Evolutionary conservation across 2,329 filamentous ascomycete genomes (phyloP), one percentile per base, ranked within the genome.

Genomic region (Claviceps sp.): DNA sequence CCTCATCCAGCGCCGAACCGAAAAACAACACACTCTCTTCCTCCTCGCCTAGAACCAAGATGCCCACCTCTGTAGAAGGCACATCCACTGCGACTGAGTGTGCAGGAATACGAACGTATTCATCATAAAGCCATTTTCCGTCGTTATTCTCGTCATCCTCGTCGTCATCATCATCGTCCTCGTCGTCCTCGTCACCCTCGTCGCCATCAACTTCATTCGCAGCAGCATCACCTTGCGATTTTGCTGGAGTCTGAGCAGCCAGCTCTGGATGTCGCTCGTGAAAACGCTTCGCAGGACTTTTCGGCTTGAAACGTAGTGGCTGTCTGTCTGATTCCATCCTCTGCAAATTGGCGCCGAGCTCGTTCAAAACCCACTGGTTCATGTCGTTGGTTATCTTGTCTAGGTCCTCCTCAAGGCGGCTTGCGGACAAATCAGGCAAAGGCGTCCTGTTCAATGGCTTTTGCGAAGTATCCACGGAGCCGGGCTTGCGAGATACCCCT

Each of bases 111-210:
- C 81, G 79, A 50, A 82, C 71, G 58, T 84, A 84, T 42, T 80
- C 82, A 54, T 84, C 81, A 44, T 81, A 75, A 30, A 84, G 70
- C 67, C 82, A 84, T 50, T 83, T 79, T 3, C 73, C 72, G 17
- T 69, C 70, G 24, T 70, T 68, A 16, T 69, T 70, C 24, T 70
- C 68, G 14, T 68, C 70, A 26, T 70, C 68, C 4, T 43, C 41
- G 17, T 69, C 68, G 51, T 65, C 71, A 17, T 30, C 66, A 19
- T 67, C 66, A 14, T 76, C 74, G 13, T 76, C 73, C 16, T 69
- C 70, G 22, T 70, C 68, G 16, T 69, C 70, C 22, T 70, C 68
- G 16, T 68, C 70, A 26, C 70, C 68, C 10, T 43, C 41, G 17
- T 69, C 70, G 26, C 70, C 68, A 52, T 65, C 71, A 16, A 62